phyloP scores from a whole-genome alignment of 331 rosid species.

The Pyrus hybrid region DNA sequence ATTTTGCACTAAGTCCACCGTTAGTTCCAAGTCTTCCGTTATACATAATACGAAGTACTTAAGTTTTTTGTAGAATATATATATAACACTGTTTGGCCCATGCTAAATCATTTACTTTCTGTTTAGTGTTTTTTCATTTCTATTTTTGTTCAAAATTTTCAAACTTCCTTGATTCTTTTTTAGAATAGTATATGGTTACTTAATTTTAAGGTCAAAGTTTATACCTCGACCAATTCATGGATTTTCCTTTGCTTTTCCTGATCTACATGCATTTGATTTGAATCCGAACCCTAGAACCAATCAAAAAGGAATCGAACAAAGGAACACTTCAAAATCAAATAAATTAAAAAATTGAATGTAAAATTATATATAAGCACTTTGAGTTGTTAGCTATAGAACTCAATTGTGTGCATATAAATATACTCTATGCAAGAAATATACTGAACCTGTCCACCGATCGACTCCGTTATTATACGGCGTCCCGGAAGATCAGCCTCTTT shows the following conservation, averaged over 20 bases:
- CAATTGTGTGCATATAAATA: not conserved
- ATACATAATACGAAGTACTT: too few species aligned
- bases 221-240: constrained; percentile 19
- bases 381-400: not conserved
- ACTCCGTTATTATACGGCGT: constrained; percentile 17
- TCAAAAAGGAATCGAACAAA: not conserved
- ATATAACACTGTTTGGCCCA: too few species aligned
- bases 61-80: too few species aligned
- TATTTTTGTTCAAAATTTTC: too few species aligned
- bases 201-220: not conserved
- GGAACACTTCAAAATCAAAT: not conserved
- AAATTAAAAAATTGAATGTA: too few species aligned
- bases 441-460: constrained; percentile 39
- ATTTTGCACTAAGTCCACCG: too few species aligned
- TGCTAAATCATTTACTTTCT: too few species aligned
- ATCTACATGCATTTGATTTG: constrained; percentile 10
- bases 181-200: not conserved
- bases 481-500: constrained; percentile 18
- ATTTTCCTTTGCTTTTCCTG: constrained; percentile 24
- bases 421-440: not conserved
- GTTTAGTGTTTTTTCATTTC: too few species aligned
- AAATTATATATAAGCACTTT: not conserved
- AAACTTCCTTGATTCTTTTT: too few species aligned
- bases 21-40: too few species aligned
- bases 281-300: constrained; percentile 28